A percentile compares a stretch with the other conserved stretches of the same genome.
phyloP scores from a whole-genome alignment of 495 filamentous ascomycete species.

The Aspergillus indologenus region DNA sequence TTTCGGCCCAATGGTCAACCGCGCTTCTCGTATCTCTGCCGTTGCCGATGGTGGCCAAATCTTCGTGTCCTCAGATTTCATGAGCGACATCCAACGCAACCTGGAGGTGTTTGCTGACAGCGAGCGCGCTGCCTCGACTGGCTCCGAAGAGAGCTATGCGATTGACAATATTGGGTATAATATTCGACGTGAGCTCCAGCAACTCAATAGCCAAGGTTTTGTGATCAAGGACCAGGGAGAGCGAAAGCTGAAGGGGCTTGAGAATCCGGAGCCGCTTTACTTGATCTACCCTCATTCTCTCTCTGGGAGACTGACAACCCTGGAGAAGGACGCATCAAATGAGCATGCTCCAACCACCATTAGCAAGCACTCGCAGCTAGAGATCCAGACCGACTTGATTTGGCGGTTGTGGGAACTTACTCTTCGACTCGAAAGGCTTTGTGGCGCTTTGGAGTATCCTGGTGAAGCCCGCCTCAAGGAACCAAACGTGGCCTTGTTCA shows the following conservation, averaged over 20 bases:
- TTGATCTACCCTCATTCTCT: conserved; percentile 88
- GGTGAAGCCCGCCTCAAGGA: conserved; percentile 55
- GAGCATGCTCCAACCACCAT: conserved; percentile 40
- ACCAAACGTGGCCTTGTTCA: conserved; percentile 76
- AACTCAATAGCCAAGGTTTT: conserved; percentile 87
- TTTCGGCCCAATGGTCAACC: conserved; percentile 98
- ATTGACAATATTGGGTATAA: conserved; percentile 53
- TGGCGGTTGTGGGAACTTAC: conserved; percentile 91
- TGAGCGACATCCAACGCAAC: conserved; percentile 88
- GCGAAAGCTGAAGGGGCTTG: conserved; percentile 89
- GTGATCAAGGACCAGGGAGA: conserved; percentile 95
- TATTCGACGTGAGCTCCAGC: conserved; percentile 83
- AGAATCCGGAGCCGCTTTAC: conserved; percentile 95
- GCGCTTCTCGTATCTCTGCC: conserved; percentile 85
- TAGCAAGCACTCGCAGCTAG: conserved; percentile 54
- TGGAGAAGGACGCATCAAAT: conserved; percentile 44
- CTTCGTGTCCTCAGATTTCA: conserved; percentile 93
- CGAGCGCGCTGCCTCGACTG: conserved; percentile 64
- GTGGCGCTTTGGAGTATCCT: conserved; percentile 74
- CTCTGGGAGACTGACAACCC: conserved; percentile 68
- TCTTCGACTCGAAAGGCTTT: conserved; percentile 86
- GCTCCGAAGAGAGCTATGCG: conserved; percentile 70
- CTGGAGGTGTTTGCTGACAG: conserved; percentile 79
- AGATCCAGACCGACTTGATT: conserved; percentile 75
- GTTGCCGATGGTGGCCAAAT: conserved; percentile 98